Base-by-base conservation (phyloP, 2,329 filamentous ascomycete species). In the Talaromyces albobiverticillius region DNA sequence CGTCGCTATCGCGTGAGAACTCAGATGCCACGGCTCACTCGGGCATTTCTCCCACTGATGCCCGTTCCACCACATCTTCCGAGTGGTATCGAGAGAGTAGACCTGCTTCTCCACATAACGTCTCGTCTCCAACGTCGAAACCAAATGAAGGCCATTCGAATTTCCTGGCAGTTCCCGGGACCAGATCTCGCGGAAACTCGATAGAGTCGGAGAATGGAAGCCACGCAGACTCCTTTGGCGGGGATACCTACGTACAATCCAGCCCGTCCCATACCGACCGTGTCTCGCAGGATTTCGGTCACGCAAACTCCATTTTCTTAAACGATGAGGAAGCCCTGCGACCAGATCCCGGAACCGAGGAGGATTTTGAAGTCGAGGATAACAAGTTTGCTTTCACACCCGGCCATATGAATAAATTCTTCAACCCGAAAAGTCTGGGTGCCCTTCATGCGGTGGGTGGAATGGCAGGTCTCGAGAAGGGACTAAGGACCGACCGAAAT, bases 371-470 rank as follows among this genome's bases (percentile, higher is more conserved):
- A 41, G 80, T 86, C 14, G 77, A 84, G 45, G 76, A 86, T 62
- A 90, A 88, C 68, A 83, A 79, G 42, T 90, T 91, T 62, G 88
- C 86, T 8, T 90, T 86, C 63, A 82, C 84, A 0, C 86, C 86
- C 10, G 89, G 88, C 22, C 87, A 89, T 61, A 73, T 90, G 62
- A 84, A 83, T 58, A 93, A 93, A 72, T 74, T 94, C 6, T 77
- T 91, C 49, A 92, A 92, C 59, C 89, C 89, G 0, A 94, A 94
- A 72, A 91, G 81, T 62, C 76, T 89, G 57, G 77, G 82, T 23
- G 89, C 88, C 4, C 90, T 92, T 58, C 84, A 87, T 61, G 87
- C 87, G 5, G 71, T 94, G 2, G 89, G 89, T 52, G 89, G 89
- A 46, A 67, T 93, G 5, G 75, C 73, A 8, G 89, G 89, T 2